Percentiles rank a stretch among this genome's conserved stretches.
Evolutionary conservation across 2,329 filamentous ascomycete species (phyloP).

Genomic region (Penicillium capsulatum): DNA sequence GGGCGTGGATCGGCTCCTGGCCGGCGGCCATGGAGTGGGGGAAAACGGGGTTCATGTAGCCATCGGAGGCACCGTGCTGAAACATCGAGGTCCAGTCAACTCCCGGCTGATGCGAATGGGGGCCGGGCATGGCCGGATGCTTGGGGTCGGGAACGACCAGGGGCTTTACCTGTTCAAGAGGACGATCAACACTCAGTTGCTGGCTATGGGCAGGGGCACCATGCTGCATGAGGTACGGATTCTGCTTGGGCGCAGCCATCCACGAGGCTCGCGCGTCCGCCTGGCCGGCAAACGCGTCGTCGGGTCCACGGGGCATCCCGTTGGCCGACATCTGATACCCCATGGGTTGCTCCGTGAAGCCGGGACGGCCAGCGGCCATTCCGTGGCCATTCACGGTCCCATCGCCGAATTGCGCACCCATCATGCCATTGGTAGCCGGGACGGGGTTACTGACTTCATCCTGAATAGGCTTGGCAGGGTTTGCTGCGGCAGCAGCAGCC

Average conservation of each 20-base stretch:
- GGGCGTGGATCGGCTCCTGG: constrained; percentile 66
- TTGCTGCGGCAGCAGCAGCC: constrained; percentile 36
- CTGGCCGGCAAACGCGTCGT: constrained; percentile 37
- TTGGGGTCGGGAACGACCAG: constrained; percentile 40
- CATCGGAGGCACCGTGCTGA: constrained; percentile 65
- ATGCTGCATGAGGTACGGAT: constrained; percentile 42
- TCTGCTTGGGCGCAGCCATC: constrained; percentile 45
- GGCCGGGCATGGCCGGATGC: constrained; percentile 55
- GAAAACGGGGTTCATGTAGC: constrained; percentile 60
- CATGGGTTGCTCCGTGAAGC: constrained; percentile 41
- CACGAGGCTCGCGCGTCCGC: constrained; percentile 39
- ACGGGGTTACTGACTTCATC: constrained; percentile 45
- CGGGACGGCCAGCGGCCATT: constrained; percentile 37
- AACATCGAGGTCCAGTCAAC: constrained; percentile 77
- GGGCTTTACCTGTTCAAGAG: constrained; percentile 43
- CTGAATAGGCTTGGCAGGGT: constrained; percentile 41
- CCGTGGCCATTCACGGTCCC: constrained; percentile 42
- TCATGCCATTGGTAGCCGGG: constrained; percentile 42
- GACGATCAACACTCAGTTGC: constrained; percentile 44
- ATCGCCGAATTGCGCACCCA: constrained; percentile 42
- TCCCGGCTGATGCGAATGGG: constrained; percentile 56
- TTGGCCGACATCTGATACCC: constrained; percentile 43
- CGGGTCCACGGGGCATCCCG: constrained; percentile 41
- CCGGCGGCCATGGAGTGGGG: constrained; percentile 63
- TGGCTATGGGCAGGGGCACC: constrained; percentile 41